Conservation (phyloP, 2,329 filamentous ascomycete genomes). For the Aspergillus sp. region DNA sequence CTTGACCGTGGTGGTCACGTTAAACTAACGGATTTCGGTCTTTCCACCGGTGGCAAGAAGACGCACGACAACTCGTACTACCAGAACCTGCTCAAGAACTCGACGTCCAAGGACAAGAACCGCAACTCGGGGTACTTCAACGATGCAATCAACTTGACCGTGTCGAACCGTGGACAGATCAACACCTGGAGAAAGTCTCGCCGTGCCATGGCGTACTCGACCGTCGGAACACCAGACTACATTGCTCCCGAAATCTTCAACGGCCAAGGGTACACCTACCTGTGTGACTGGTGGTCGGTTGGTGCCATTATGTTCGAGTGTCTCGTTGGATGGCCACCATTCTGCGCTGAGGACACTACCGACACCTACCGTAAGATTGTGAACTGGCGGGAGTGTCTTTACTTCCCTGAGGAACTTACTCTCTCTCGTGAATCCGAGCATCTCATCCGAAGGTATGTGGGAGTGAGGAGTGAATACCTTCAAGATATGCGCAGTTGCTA, state of each 20-base stretch:
- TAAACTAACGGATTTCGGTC: slow-evolving; percentile 95
- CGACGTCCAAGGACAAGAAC: slow-evolving; percentile 63
- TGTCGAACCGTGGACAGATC: slow-evolving; percentile 95
- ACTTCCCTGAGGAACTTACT: slow-evolving; percentile 93
- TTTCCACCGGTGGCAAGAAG: slow-evolving; percentile 96
- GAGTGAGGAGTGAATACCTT: not conserved
- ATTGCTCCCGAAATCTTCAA: slow-evolving; percentile 98
- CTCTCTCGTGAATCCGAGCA: slow-evolving; percentile 84
- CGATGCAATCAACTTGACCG: slow-evolving; percentile 95
- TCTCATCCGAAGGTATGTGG: slow-evolving; percentile 74
- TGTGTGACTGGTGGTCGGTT: slow-evolving; percentile 98
- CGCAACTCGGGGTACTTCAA: slow-evolving; percentile 83
- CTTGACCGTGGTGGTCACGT: slow-evolving; percentile 93
- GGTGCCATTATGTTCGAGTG: slow-evolving; percentile 99
- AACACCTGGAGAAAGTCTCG: slow-evolving; percentile 98
- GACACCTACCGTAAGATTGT: slow-evolving; percentile 99
- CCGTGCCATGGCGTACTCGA: slow-evolving; percentile 93
- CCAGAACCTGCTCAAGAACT: slow-evolving; percentile 84
- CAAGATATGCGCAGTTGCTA: slow-evolving; percentile 13
- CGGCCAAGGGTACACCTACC: slow-evolving; percentile 89
- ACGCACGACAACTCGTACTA: slow-evolving; percentile 98
- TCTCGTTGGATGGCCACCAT: slow-evolving; percentile 95
- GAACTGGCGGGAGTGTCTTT: slow-evolving; percentile 91
- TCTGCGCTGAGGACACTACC: slow-evolving; percentile 95
- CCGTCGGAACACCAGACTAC: slow-evolving; percentile 95